These are phyloP conservation scores for Vishniacozyma victoriae DNA, from an alignment of 768 basidiomycete genomes.

Conservation along the genomic window DNA sequence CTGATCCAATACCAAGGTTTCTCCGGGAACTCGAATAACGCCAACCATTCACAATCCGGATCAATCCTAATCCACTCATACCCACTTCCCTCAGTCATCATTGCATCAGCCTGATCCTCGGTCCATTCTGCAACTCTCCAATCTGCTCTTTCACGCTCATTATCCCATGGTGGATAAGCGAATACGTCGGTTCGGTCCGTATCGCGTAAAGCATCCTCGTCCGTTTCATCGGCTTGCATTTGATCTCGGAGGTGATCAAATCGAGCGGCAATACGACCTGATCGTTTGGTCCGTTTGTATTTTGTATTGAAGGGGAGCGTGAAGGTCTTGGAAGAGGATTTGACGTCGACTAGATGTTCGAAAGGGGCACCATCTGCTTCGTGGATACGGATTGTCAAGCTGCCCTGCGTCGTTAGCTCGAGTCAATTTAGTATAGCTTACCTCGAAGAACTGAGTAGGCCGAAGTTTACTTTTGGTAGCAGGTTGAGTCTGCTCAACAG, in stretches of 20 bases:
- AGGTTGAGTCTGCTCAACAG: slow-evolving; percentile 80
- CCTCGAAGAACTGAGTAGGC: slow-evolving; percentile 85
- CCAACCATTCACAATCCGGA: slow-evolving; percentile 98
- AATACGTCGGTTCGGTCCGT: slow-evolving; percentile 56
- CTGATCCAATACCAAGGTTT: slow-evolving; percentile 98
- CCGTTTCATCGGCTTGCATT: slow-evolving; percentile 21
- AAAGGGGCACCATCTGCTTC: slow-evolving; percentile 99
- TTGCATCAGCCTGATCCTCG: slow-evolving; percentile 85
- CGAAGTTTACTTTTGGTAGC: slow-evolving; percentile 56
- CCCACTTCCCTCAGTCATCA: slow-evolving; percentile 74
- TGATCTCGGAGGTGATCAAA: slow-evolving; percentile 33
- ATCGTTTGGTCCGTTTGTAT: slow-evolving; percentile 37
- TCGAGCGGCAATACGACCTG: slow-evolving; percentile 32
- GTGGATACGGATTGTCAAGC: slow-evolving; percentile 97
- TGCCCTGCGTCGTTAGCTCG: slow-evolving; percentile 56
- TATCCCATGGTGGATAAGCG: slow-evolving; percentile 91
- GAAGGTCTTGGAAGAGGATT: slow-evolving; percentile 79
- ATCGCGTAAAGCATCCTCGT: slow-evolving; percentile 21
- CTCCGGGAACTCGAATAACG: slow-evolving; percentile 64
- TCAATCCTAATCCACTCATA: slow-evolving; percentile 99
- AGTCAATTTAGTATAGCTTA: slow-evolving; percentile 36
- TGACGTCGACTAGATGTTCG: slow-evolving; percentile 93
- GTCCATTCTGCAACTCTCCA: slow-evolving; percentile 99
- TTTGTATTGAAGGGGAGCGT: slow-evolving; percentile 86
- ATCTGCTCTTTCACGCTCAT: slow-evolving; percentile 55